A percentile compares a stretch with the other conserved stretches of the same genome.
Conservation (phyloP, 768 basidiomycete species). For the Tubosaeta sp. region DNA sequence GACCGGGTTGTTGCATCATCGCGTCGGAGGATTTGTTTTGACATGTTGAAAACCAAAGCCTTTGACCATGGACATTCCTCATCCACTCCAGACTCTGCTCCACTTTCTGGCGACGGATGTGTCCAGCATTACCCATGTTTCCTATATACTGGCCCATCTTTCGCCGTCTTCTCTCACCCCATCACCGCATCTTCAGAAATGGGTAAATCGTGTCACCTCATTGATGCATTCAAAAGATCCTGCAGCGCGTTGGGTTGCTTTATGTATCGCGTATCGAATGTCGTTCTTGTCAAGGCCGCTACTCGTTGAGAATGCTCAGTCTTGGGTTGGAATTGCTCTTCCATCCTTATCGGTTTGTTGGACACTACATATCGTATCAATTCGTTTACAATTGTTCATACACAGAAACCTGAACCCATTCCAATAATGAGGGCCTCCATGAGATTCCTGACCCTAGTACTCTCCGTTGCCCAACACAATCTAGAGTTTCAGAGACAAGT, state of each 20-base stretch:
- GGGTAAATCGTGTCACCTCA: constrained; percentile 68
- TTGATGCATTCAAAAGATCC: constrained; percentile 73
- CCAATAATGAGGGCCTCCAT: constrained; percentile 60
- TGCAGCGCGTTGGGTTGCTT: constrained; percentile 76
- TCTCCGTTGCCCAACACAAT: constrained; percentile 54
- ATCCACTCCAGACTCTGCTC: constrained; percentile 60
- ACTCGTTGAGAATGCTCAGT: constrained; percentile 67
- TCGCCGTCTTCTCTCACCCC: constrained; percentile 49
- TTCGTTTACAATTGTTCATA: constrained; percentile 12
- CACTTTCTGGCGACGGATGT: constrained; percentile 69
- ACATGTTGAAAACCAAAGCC: constrained; percentile 28
- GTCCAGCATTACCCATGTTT: constrained; percentile 53
- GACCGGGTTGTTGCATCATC: constrained; percentile 23
- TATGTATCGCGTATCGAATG: constrained; percentile 69
- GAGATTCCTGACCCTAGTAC: constrained; percentile 59
- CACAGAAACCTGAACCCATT: constrained; percentile 63
- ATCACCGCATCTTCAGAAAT: constrained; percentile 69
- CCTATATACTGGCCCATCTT: constrained; percentile 55
- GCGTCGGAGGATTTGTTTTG: constrained; percentile 24
- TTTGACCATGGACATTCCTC: constrained; percentile 40
- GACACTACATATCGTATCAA: constrained; percentile 14
- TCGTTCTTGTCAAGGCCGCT: constrained; percentile 51
- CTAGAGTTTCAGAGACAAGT: constrained; percentile 82
- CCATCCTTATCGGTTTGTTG: constrained; percentile 67
- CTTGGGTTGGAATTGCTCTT: constrained; percentile 64